These are phyloP conservation scores for Cutaneotrichosporon dermatis DNA, from an alignment of 1,284 basidiomycete genomes.

Conservation along the genomic window DNA sequence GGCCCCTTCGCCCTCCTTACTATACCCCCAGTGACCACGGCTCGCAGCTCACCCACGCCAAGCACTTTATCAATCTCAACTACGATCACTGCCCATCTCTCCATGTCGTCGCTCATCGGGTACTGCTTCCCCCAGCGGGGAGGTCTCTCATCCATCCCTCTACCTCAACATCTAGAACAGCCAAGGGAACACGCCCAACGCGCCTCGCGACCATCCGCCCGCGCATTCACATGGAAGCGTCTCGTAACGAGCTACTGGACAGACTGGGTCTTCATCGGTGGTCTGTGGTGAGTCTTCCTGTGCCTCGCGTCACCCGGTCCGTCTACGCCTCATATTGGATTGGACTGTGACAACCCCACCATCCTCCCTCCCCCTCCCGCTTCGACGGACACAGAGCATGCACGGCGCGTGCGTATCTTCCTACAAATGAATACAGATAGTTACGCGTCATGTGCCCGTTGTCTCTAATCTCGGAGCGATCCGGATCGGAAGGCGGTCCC, in stretches of 20 bases:
- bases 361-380: too few relatives aligned
- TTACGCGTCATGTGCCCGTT: background rate
- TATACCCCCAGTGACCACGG: too few relatives aligned
- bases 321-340: too few relatives aligned
- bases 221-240: slow-evolving; percentile 8
- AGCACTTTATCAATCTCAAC: background rate
- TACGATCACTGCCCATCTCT: background rate
- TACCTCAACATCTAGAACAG: too few relatives aligned
- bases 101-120: background rate
- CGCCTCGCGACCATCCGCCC: too few relatives aligned
- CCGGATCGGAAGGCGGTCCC: background rate
- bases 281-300: slow-evolving; percentile 59
- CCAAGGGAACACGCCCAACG: too few relatives aligned
- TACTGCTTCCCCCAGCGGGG: background rate
- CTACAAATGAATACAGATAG: background rate
- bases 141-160: background rate
- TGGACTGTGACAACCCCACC: too few relatives aligned
- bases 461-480: slow-evolving; percentile 1
- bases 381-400: too few relatives aligned
- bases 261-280: slow-evolving; percentile 62
- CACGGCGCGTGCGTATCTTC: background rate
- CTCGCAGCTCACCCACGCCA: background rate
- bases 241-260: slow-evolving; percentile 37
- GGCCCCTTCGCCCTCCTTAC: too few relatives aligned
- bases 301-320: background rate